Percentiles rank a stretch among this genome's conserved stretches.
These are phyloP conservation scores for Panaeolus cyanescens DNA, from an alignment of 768 basidiomycete species.

Conservation along the genomic window DNA sequence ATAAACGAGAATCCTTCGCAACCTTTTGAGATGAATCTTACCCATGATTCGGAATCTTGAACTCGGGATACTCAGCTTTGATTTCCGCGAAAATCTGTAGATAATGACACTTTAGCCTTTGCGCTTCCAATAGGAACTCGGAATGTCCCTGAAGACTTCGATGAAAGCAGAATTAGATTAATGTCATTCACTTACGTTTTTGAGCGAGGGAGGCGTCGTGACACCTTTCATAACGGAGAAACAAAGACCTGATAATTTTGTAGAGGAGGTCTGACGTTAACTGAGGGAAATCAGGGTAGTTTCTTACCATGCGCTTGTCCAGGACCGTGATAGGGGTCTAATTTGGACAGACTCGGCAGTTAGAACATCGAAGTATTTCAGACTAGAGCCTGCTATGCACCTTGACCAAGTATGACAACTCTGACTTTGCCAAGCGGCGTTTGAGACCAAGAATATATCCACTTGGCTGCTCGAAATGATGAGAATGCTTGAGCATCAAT, in stretches of 20 bases:
- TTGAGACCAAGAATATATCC: conserved; percentile 79
- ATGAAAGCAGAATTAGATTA: conserved; percentile 47
- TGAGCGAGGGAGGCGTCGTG: conserved; percentile 54
- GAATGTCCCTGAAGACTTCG: not conserved
- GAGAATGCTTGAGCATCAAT: not conserved
- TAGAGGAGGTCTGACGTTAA: not conserved
- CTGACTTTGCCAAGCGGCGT: conserved; percentile 69
- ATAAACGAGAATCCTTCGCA: conserved; percentile 52
- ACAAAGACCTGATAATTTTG: conserved; percentile 38
- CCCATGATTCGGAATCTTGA: conserved; percentile 66
- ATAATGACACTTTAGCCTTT: not conserved
- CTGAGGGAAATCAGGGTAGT: not conserved
- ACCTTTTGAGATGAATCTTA: conserved; percentile 25
- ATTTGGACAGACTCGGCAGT: not conserved
- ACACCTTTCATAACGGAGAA: conserved; percentile 61
- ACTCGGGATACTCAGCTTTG: conserved; percentile 72
- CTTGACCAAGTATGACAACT: conserved; percentile 74
- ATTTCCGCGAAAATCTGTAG: conserved; percentile 86
- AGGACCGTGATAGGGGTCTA: conserved; percentile 71
- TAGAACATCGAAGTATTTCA: too few species aligned
- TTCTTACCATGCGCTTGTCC: conserved; percentile 64
- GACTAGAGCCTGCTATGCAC: too few species aligned
- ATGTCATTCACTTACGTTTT: conserved; percentile 78
- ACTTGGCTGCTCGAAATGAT: conserved; percentile 38
- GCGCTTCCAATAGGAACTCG: not conserved